Conservation (phyloP, 192 early-diverging fungal species). For the Linderina pennispora region DNA sequence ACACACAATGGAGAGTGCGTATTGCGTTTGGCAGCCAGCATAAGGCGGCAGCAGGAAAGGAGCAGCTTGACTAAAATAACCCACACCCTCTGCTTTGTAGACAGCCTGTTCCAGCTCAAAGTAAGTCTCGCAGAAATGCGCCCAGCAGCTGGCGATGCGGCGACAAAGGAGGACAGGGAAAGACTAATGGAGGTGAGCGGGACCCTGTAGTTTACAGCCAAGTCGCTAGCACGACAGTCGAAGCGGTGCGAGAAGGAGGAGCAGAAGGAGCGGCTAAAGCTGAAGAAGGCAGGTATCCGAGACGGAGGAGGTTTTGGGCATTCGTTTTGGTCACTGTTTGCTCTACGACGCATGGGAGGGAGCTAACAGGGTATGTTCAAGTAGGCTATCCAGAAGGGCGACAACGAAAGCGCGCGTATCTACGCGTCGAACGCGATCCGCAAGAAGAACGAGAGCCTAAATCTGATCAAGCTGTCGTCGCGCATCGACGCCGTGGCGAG, state of each 20-base stretch:
- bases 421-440: slow-evolving; percentile 94
- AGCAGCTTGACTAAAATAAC: not conserved
- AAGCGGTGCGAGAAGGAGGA: slow-evolving; percentile 87
- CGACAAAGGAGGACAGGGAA: not conserved
- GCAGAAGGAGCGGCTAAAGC: slow-evolving; percentile 64
- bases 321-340: too few species aligned
- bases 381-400: slow-evolving; percentile 83
- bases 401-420: slow-evolving; percentile 89
- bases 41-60: not conserved
- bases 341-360: too few species aligned
- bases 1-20: slow-evolving; percentile 33
- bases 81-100: slow-evolving; percentile 9
- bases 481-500: slow-evolving; percentile 90
- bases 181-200: not conserved
- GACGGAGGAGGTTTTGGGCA: too few species aligned
- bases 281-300: slow-evolving; percentile 72
- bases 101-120: slow-evolving; percentile 22
- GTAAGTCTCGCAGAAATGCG: slow-evolving; percentile 4
- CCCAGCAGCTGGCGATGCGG: not conserved
- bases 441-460: slow-evolving; percentile 92
- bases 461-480: slow-evolving; percentile 79
- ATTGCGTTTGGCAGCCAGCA: too few species aligned
- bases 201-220: slow-evolving; percentile 77
- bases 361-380: too few species aligned
- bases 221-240: slow-evolving; percentile 77